These are phyloP conservation scores for Pseudoperonospora humuli DNA, from an alignment of 352 stramenopile species.

Conservation along the genomic window DNA sequence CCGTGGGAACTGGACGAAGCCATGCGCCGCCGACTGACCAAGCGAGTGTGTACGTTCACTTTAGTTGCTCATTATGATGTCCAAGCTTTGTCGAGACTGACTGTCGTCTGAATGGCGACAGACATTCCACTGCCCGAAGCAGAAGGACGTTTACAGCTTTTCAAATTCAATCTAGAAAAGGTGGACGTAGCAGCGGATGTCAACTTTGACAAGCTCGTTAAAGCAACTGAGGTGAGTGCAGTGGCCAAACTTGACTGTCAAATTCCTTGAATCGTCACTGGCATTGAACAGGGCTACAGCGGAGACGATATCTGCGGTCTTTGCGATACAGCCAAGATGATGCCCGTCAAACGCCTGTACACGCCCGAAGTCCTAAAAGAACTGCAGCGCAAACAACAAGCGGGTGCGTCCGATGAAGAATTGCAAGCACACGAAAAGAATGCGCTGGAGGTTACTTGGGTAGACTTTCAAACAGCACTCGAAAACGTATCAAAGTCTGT, in stretches of 20 bases:
- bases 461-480: constrained; percentile 55
- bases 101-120: no score
- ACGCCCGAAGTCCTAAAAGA: constrained; percentile 46
- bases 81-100: no score
- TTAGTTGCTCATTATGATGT: no score
- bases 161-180: no score
- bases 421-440: constrained; percentile 44
- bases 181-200: constrained; percentile 82
- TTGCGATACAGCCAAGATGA: constrained; percentile 66
- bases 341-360: constrained; percentile 75
- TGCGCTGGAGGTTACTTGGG: constrained; percentile 43
- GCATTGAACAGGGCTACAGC: constrained; percentile 36
- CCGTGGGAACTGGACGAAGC: constrained; percentile 96
- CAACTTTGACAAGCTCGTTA: constrained; percentile 68
- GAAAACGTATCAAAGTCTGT: constrained; percentile 84
- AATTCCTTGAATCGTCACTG: neutral
- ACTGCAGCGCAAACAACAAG: constrained; percentile 42
- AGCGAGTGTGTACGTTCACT: no score
- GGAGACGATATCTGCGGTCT: constrained; percentile 48
- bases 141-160: no score
- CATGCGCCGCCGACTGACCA: constrained; percentile 94
- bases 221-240: constrained; percentile 46
- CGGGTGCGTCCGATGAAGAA: constrained; percentile 33
- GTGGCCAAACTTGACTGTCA: no score
- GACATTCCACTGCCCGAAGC: no score